A percentile compares a stretch with the other conserved stretches of the same genome.
Conservation (phyloP, 2,329 filamentous ascomycete species). For the Emergomyces orientalis region DNA sequence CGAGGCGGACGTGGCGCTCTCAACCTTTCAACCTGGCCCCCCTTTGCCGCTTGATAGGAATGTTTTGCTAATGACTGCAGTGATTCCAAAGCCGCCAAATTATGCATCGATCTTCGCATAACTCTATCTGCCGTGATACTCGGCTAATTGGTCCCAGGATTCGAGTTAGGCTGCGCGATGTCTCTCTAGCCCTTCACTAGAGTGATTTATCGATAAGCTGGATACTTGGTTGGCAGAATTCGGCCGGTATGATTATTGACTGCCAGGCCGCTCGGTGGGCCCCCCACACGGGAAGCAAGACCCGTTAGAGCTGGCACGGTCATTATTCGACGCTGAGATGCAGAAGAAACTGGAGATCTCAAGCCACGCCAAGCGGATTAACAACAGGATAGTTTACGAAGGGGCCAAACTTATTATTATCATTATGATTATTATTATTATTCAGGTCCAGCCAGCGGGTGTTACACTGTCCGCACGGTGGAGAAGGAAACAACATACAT, state of each 20-base stretch:
- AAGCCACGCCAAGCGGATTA: background rate
- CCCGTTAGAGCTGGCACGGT: background rate
- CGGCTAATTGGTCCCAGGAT: conserved; percentile 1
- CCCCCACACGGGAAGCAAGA: background rate
- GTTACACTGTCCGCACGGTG: background rate
- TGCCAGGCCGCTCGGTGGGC: background rate
- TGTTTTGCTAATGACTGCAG: background rate
- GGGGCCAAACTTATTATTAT: background rate
- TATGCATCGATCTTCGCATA: background rate
- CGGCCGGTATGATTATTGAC: background rate
- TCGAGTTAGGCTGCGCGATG: background rate
- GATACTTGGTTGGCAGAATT: background rate
- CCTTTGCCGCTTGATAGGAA: background rate
- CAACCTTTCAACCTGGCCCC: background rate
- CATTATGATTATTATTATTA: background rate
- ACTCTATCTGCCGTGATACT: background rate
- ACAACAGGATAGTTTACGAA: background rate
- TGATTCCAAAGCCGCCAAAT: background rate
- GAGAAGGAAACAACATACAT: background rate
- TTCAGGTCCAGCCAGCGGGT: background rate
- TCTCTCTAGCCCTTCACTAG: background rate
- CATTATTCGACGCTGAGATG: background rate
- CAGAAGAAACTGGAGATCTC: background rate
- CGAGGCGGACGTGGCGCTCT: background rate
- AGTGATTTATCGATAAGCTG: background rate